Evolutionary conservation across 495 filamentous ascomycete species (phyloP).

Genomic region (Xylaria intraflava): DNA sequence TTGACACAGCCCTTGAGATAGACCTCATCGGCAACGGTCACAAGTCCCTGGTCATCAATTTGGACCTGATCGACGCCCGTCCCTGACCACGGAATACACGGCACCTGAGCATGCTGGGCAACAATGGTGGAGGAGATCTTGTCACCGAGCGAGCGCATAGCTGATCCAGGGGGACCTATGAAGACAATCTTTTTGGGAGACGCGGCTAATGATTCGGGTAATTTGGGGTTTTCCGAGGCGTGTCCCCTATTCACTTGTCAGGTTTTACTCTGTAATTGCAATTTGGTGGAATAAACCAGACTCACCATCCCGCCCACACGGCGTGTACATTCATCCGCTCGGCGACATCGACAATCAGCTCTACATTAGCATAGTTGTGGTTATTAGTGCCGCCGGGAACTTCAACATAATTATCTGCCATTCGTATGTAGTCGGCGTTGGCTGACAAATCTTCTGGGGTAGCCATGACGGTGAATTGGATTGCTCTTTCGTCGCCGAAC

Average conservation of each 20-base stretch:
- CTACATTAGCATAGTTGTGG: constrained; percentile 99
- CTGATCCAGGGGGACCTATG: constrained; percentile 94
- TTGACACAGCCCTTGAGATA: constrained; percentile 89
- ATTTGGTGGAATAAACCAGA: neutral
- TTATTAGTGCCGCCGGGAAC: constrained; percentile 99
- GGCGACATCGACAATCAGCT: constrained; percentile 98
- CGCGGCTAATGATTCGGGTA: constrained; percentile 90
- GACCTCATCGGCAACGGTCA: constrained; percentile 79
- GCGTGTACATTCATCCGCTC: constrained; percentile 97
- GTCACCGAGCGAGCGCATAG: constrained; percentile 97
- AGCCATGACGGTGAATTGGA: constrained; percentile 99
- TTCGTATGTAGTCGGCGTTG: constrained; percentile 98
- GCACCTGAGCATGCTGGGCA: constrained; percentile 92
- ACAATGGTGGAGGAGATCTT: constrained; percentile 99
- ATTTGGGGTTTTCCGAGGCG: constrained; percentile 95
- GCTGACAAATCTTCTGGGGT: constrained; percentile 97
- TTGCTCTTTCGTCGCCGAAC: constrained; percentile 94
- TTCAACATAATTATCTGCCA: constrained; percentile 99
- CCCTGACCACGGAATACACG: constrained; percentile 98
- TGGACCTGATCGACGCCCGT: constrained; percentile 77
- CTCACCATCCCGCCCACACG: constrained; percentile 97
- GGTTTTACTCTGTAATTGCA: neutral
- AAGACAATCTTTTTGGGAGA: constrained; percentile 98
- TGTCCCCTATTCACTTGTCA: constrained; percentile 63
- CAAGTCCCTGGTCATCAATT: constrained; percentile 76